Evolutionary conservation across 768 basidiomycete genomes (phyloP).

Genomic region (Suillus bovinus): DNA sequence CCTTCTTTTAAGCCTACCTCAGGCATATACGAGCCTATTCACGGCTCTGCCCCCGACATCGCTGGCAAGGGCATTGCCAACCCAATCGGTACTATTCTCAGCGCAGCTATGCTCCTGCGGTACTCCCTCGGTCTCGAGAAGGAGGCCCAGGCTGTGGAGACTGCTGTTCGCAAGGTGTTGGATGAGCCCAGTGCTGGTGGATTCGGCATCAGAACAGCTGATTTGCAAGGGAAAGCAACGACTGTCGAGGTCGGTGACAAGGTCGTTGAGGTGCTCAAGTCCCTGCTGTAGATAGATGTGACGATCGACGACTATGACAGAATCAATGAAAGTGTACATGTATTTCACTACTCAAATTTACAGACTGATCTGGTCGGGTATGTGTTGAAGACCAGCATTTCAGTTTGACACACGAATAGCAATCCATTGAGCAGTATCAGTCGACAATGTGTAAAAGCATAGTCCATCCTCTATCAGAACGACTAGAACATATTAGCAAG

Average conservation of each 20-base stretch:
- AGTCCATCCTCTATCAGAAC: not conserved
- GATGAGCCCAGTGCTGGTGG: slow-evolving; percentile 73
- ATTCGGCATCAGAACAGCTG: slow-evolving; percentile 76
- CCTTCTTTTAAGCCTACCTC: slow-evolving; percentile 72
- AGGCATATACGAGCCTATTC: slow-evolving; percentile 97
- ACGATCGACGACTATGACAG: too few relatives aligned
- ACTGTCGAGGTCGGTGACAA: slow-evolving; percentile 85
- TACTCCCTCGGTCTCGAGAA: slow-evolving; percentile 91
- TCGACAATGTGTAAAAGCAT: slow-evolving; percentile 1
- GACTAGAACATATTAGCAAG: slow-evolving; percentile 83
- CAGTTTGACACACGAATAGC: not conserved
- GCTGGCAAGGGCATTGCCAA: slow-evolving; percentile 94
- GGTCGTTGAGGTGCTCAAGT: slow-evolving; percentile 72
- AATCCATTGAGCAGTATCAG: slow-evolving; percentile 3
- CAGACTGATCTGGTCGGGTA: not conserved
- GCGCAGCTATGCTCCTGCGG: slow-evolving; percentile 88
- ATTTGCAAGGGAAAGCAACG: slow-evolving; percentile 76
- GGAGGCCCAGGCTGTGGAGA: slow-evolving; percentile 84
- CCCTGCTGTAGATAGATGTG: slow-evolving; percentile 51
- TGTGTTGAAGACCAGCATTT: not conserved
- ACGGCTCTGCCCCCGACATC: slow-evolving; percentile 94
- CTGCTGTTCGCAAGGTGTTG: slow-evolving; percentile 87
- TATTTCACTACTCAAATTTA: not conserved
- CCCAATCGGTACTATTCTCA: slow-evolving; percentile 93
- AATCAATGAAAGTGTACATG: not conserved